Evolutionary conservation across 2,329 filamentous ascomycete genomes (phyloP), one percentile per base, ranked within the genome.

Genomic region (Thelonectria discophora): DNA sequence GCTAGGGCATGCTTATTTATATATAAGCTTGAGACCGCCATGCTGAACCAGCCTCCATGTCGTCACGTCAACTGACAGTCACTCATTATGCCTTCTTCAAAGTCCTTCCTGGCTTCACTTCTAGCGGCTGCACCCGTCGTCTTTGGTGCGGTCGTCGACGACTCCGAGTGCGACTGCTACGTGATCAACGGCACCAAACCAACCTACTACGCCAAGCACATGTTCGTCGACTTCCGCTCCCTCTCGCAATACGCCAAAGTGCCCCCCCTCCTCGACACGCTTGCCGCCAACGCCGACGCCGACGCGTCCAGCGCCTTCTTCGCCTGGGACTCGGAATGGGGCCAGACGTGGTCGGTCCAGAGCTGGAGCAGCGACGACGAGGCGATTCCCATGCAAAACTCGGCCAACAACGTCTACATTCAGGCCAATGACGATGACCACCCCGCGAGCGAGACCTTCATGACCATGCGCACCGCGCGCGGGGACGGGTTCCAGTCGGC

Each of bases 381-480:
- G n/a, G 71, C 71, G 2, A 73, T 78, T 1, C 64, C 68, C 1
- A 78, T 77, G 73, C 65, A 74, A 48, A 77, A 79, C 62, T 76
- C 77, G 1, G 73, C 72, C 40, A 79, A 75, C 66, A 80, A 80
- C 55, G 37, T 80, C 27, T 84, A 82, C 70, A 78, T 84, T 50
- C 78, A 82, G 65, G 64, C 73, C 39, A 81, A 79, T 63, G 55
- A 54, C 4, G 79, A 80, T 54, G 50, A 63, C 11, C 47, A 21
- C 2, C 58, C 65, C 5, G 56, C 64, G 5, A 72, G 70, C 49
- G 73, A 78, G 4, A 83, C 81, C 1, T 82, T 74, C 68, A 65
- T 84, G 69, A 82, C 78, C 3, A 76, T 84, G 73, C 78, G 82
- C 30, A 83, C 82, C 1, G 73, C 76, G 11, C 77, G 81, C 5